Evolutionary conservation across 495 filamentous ascomycete species (phyloP).

Genomic region (Cercophora scortea): DNA sequence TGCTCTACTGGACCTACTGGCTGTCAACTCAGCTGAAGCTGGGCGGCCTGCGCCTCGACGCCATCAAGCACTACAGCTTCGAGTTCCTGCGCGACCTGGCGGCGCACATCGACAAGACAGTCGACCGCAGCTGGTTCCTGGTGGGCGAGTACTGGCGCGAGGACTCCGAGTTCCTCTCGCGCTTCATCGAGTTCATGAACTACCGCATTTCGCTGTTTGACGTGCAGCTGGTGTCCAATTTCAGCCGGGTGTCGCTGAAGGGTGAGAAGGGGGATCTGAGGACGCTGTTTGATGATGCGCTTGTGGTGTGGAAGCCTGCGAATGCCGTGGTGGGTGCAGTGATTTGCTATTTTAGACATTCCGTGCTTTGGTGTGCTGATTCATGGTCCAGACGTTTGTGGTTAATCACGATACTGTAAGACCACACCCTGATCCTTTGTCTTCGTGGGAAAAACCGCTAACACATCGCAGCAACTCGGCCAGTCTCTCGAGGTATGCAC

Average conservation of each 20-base stretch:
- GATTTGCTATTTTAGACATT: background rate
- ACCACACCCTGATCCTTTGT: slow-evolving; percentile 31
- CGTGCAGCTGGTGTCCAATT: slow-evolving; percentile 57
- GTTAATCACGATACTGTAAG: slow-evolving; percentile 55
- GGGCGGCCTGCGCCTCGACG: slow-evolving; percentile 64
- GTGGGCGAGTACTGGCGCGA: slow-evolving; percentile 72
- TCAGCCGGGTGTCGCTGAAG: slow-evolving; percentile 44
- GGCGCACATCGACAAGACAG: slow-evolving; percentile 32
- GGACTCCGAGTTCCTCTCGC: slow-evolving; percentile 42
- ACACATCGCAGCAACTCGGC: slow-evolving; percentile 11
- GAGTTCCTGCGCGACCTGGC: slow-evolving; percentile 50
- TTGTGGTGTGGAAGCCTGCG: slow-evolving; percentile 50
- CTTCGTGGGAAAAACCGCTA: background rate
- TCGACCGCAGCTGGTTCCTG: slow-evolving; percentile 51
- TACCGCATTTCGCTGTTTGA: slow-evolving; percentile 59
- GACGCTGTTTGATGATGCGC: slow-evolving; percentile 50
- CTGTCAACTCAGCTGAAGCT: slow-evolving; percentile 50
- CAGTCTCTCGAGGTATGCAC: slow-evolving; percentile 19
- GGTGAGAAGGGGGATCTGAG: slow-evolving; percentile 34
- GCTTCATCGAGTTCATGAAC: slow-evolving; percentile 53
- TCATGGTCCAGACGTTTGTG: slow-evolving; percentile 34
- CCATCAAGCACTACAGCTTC: slow-evolving; percentile 65
- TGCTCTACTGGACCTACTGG: slow-evolving; percentile 63
- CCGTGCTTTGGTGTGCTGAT: background rate
- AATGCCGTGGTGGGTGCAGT: slow-evolving; percentile 46